Conservation (phyloP, 345 rosid species). For the Lumnitzera littorea region DNA sequence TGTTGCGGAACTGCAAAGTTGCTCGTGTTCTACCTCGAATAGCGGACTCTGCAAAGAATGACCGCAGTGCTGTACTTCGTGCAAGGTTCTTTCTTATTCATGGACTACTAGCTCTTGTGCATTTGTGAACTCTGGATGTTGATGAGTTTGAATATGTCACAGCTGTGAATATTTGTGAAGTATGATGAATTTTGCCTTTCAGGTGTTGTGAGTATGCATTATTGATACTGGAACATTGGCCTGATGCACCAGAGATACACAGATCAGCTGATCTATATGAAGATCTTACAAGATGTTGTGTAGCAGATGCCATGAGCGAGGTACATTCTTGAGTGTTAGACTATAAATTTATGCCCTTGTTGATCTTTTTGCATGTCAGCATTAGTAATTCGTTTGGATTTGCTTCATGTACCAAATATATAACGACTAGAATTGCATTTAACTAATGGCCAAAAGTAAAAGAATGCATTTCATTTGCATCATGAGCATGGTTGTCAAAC, state of each 20-base stretch:
- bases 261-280: constrained; percentile 84
- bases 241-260: constrained; percentile 97
- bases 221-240: constrained; percentile 88
- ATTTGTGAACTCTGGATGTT: neutral
- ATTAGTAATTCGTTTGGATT: no score
- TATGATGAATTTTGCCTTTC: constrained; percentile 14
- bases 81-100: constrained; percentile 54
- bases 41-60: constrained; percentile 87
- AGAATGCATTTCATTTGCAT: no score
- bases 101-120: neutral
- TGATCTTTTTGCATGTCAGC: no score
- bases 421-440: no score
- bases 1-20: constrained; percentile 94
- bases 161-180: neutral
- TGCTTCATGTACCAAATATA: no score
- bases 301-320: constrained; percentile 99
- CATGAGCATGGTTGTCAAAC: no score
- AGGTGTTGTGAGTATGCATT: constrained; percentile 99
- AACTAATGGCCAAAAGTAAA: no score
- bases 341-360: no score
- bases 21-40: constrained; percentile 90
- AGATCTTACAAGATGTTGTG: constrained; percentile 85
- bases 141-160: neutral
- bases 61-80: constrained; percentile 80
- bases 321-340: constrained; percentile 20